Conservation (phyloP, 371 early-diverging fungal genomes). For the Mucor saturninus region DNA sequence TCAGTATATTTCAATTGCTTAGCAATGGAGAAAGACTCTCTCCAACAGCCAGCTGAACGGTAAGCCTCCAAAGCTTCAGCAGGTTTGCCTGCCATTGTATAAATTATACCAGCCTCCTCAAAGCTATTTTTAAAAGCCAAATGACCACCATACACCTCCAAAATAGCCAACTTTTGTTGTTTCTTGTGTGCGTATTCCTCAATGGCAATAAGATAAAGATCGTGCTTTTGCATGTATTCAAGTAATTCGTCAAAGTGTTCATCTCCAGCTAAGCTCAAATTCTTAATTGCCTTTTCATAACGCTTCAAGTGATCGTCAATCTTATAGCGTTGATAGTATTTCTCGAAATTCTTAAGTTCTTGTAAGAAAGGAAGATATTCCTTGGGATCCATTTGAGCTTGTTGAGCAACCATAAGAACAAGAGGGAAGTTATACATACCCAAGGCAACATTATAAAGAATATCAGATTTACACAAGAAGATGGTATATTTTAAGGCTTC, state of each 20-base stretch:
- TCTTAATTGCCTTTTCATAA: conserved; percentile 68
- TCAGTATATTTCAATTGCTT: conserved; percentile 59
- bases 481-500: conserved; percentile 89
- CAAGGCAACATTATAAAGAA: conserved; percentile 89
- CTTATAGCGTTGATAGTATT: conserved; percentile 79
- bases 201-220: conserved; percentile 69
- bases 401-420: conserved; percentile 94
- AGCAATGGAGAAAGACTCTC: conserved; percentile 71
- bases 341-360: conserved; percentile 75
- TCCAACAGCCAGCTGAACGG: conserved; percentile 69
- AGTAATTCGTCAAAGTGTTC: conserved; percentile 71
- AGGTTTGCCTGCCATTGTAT: conserved; percentile 65
- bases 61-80: conserved; percentile 75
- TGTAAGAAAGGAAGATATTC: conserved; percentile 93
- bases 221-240: conserved; percentile 67
- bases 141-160: conserved; percentile 70
- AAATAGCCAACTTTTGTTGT: conserved; percentile 50
- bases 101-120: conserved; percentile 79
- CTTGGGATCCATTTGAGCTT: conserved; percentile 94
- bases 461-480: conserved; percentile 87
- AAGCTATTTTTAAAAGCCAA: conserved; percentile 59
- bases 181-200: conserved; percentile 56
- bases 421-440: conserved; percentile 94
- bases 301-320: conserved; percentile 89
- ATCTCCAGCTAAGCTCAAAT: conserved; percentile 72